phyloP scores from a whole-genome alignment of 495 filamentous ascomycete species.

The Tuber indicum region DNA sequence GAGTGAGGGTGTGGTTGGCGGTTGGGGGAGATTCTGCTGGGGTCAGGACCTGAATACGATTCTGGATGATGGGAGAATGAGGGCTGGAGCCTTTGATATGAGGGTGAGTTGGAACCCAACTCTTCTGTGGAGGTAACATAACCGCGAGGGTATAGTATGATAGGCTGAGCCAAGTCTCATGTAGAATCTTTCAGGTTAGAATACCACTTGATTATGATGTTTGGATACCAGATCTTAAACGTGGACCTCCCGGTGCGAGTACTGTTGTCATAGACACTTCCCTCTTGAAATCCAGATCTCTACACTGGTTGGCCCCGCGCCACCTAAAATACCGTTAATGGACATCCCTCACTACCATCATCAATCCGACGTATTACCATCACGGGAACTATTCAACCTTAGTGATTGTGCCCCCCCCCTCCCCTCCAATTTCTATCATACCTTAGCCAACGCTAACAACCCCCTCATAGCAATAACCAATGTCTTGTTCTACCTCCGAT shows the following conservation, averaged over 20 bases:
- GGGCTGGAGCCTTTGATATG: conserved; percentile 27
- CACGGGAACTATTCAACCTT: too few relatives aligned
- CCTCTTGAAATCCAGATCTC: conserved; percentile 23
- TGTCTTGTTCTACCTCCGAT: too few relatives aligned
- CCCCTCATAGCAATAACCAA: too few relatives aligned
- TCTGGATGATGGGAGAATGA: conserved; percentile 27
- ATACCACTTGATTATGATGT: background rate
- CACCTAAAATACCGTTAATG: too few relatives aligned
- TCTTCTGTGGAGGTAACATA: background rate
- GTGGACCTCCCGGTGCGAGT: background rate
- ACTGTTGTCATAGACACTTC: conserved; percentile 14
- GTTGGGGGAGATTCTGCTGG: conserved; percentile 36
- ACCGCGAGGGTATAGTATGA: background rate
- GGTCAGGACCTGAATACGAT: conserved; percentile 29
- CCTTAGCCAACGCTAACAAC: too few relatives aligned
- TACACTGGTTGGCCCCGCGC: too few relatives aligned
- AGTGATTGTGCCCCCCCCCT: too few relatives aligned
- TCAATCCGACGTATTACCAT: too few relatives aligned
- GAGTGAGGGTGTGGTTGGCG: background rate
- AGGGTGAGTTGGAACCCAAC: conserved; percentile 11
- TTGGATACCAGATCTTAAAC: conserved; percentile 26
- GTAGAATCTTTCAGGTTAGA: conserved; percentile 2
- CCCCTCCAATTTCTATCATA: too few relatives aligned
- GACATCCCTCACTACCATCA: too few relatives aligned
- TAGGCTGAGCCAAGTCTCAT: background rate